Evolutionary conservation across 108 stramenopile species (phyloP), one percentile per base, ranked within the genome.

Genomic region (Craspedostauros australis): DNA sequence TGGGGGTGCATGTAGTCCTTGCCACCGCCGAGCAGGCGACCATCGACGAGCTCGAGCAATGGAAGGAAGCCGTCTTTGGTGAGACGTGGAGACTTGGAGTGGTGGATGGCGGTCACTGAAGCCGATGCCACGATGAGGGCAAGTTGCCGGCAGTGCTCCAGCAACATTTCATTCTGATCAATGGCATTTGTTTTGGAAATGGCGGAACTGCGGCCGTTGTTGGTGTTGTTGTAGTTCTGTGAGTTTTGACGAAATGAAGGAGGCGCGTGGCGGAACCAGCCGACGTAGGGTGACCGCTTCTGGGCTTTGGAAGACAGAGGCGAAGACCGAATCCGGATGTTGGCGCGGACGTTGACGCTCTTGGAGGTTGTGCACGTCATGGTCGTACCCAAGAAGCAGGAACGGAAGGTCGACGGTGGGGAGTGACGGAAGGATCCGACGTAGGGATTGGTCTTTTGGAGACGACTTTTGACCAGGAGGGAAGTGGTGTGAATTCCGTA

Each of bases 261-360:
- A n/a, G 73, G 73, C 21, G 73, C 64, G 60, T 75, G 73, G 19
- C 67, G 73, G 41, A 75, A 75, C 58, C 62, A 75, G 5, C 73
- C 73, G 36, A 75, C 52, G 36, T 75, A 64, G 1, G 73, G 73
- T 18, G 67, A 68, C 27, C 34, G 44, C 43, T 55, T 62, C 41
- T 54, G 12, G 27, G 46, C 8, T 9, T 27, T 18, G 22, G 36
- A 16, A 9, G 23, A 11, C 18, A 49, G 40, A 16, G 48, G 21
- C 38, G 53, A 23, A n/a, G 29, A 39, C 36, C 12, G 36, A 18
- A 9, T 20, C 11, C 21, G 43, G n/a, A 44, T 44, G 43, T 15
- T 2, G n/a, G 16, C 11, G 9, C 11, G 20, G 20, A 9, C 16
- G 43, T 15, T 44, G 43, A 44, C 9, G 11, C 28, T 21, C 26